Conservation (phyloP, 2,329 filamentous ascomycete genomes). For the Aspergillus spinulosporus region DNA sequence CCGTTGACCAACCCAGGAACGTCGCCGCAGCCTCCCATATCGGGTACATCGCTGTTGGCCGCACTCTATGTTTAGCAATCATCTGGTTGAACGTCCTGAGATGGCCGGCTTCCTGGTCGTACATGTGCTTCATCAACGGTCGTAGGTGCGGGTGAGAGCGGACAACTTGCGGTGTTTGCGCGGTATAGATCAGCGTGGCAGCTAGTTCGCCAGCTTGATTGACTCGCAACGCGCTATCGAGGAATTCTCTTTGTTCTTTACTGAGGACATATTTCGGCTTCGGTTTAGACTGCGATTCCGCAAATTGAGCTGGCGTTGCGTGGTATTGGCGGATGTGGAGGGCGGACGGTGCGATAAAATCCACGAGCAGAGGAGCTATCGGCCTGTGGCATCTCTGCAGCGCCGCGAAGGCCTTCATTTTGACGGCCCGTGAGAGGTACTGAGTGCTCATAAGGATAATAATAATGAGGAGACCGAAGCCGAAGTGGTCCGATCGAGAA, state of each 20-base stretch:
- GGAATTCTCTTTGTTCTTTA: conserved; percentile 68
- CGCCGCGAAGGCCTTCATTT: conserved; percentile 28
- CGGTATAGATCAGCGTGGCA: conserved; percentile 87
- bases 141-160: conserved; percentile 81
- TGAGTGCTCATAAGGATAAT: not conserved
- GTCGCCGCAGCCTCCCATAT: conserved; percentile 81
- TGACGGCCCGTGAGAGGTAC: conserved; percentile 1
- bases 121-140: conserved; percentile 95
- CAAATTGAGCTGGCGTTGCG: conserved; percentile 29
- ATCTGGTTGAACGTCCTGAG: conserved; percentile 81
- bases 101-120: conserved; percentile 90
- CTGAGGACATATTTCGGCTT: conserved; percentile 60
- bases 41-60: conserved; percentile 89
- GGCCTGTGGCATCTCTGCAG: conserved; percentile 24
- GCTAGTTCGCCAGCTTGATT: conserved; percentile 98
- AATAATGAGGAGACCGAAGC: not conserved
- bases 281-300: conserved; percentile 25
- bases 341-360: conserved; percentile 39
- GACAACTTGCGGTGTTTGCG: conserved; percentile 80
- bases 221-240: conserved; percentile 81
- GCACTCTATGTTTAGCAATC: conserved; percentile 80
- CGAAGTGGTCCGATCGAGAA: conserved; percentile 9
- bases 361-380: conserved; percentile 31
- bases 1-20: conserved; percentile 84
- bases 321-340: conserved; percentile 28